phyloP scores from a whole-genome alignment of 2,329 filamentous ascomycete genomes.

The Arthrobotrys iridis region DNA sequence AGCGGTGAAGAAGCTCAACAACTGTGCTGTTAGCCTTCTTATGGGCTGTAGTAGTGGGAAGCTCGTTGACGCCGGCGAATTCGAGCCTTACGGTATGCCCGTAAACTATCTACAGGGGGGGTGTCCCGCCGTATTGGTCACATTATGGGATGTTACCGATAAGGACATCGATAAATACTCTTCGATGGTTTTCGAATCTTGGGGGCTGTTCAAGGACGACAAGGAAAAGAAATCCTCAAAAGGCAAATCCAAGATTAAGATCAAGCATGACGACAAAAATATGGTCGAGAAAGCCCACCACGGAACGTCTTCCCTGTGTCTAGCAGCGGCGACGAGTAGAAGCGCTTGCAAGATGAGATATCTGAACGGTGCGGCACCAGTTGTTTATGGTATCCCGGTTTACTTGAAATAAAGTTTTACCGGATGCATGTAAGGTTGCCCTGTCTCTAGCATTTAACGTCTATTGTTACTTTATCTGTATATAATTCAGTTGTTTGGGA shows the following conservation, averaged over 20 bases:
- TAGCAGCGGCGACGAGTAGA: constrained; percentile 80
- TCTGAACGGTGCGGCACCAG: constrained; percentile 90
- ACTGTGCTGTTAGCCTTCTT: constrained; percentile 83
- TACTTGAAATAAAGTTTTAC: constrained; percentile 68
- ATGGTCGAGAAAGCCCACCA: constrained; percentile 59
- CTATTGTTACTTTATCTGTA: not conserved
- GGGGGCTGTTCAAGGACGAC: constrained; percentile 72
- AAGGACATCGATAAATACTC: constrained; percentile 96
- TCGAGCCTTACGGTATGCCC: constrained; percentile 89
- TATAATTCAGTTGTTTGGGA: constrained; percentile 7
- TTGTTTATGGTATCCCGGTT: constrained; percentile 93
- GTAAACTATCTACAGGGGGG: constrained; percentile 92
- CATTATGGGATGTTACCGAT: constrained; percentile 97
- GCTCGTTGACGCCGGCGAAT: constrained; percentile 81
- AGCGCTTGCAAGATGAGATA: constrained; percentile 87
- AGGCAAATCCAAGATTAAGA: constrained; percentile 59
- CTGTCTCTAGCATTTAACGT: constrained; percentile 23
- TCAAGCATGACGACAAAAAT: constrained; percentile 57
- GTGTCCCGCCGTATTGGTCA: constrained; percentile 85
- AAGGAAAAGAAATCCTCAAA: constrained; percentile 58
- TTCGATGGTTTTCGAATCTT: constrained; percentile 79
- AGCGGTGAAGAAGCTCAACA: constrained; percentile 79
- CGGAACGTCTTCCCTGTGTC: constrained; percentile 70
- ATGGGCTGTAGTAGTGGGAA: constrained; percentile 94
- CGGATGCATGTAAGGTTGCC: not conserved